These are phyloP conservation scores for Lactarius psammicola DNA, from an alignment of 768 basidiomycete genomes.

Conservation along the genomic window DNA sequence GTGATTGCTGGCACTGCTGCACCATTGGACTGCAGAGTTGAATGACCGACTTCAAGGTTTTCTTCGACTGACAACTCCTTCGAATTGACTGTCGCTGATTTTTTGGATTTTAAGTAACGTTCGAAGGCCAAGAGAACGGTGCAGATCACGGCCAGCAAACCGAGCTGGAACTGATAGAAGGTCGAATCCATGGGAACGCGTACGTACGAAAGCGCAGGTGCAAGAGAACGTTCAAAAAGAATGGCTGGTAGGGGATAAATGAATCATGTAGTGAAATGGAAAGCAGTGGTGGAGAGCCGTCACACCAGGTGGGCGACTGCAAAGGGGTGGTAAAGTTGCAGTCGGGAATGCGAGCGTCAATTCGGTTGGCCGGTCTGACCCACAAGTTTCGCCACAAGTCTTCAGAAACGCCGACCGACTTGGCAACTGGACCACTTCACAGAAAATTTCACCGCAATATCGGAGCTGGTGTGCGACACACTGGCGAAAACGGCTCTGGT, in stretches of 20 bases:
- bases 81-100: neutral
- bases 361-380: too few relatives aligned
- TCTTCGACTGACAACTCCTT: slow-evolving; percentile 19
- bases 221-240: slow-evolving; percentile 4
- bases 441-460: too few relatives aligned
- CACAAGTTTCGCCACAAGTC: too few relatives aligned
- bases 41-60: slow-evolving; percentile 17
- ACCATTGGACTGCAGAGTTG: slow-evolving; percentile 1
- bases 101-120: slow-evolving; percentile 29
- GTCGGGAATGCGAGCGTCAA: neutral
- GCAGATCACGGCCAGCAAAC: slow-evolving; percentile 30
- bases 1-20: neutral
- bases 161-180: slow-evolving; percentile 36
- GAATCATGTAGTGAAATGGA: neutral
- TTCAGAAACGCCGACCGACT: neutral
- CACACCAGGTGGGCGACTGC: neutral
- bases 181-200: slow-evolving; percentile 4
- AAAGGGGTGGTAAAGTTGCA: neutral
- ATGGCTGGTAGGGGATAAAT: neutral
- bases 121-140: slow-evolving; percentile 28
- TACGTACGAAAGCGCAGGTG: neutral
- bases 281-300: neutral
- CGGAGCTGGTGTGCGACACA: neutral
- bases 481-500: neutral
- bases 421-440: neutral